These are phyloP conservation scores for Lepidium aucheri DNA, from an alignment of 345 rosid species.

Conservation along the genomic window DNA sequence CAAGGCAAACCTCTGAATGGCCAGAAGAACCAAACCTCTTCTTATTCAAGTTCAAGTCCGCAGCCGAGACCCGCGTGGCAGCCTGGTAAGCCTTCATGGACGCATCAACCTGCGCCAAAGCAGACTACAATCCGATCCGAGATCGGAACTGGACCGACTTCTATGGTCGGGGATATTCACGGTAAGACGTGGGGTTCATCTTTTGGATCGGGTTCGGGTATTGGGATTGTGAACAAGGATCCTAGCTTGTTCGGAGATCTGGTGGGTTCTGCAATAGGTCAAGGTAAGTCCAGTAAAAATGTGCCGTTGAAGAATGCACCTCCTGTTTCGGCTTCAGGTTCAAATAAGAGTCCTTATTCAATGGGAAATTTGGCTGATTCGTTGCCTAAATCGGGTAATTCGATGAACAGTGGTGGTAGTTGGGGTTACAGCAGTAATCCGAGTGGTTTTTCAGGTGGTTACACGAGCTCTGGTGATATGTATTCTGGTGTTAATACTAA, in stretches of 20 bases:
- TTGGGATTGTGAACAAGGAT: slow-evolving; percentile 63
- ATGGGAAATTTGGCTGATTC: slow-evolving; percentile 82
- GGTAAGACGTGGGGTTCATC: slow-evolving; percentile 81
- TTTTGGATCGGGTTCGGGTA: slow-evolving; percentile 38
- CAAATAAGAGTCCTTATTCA: slow-evolving; percentile 45
- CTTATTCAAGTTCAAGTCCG: slow-evolving; percentile 42
- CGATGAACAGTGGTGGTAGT: slow-evolving; percentile 35
- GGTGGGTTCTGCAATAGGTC: slow-evolving; percentile 71
- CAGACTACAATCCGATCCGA: slow-evolving; percentile 35
- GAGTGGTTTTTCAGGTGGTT: slow-evolving; percentile 10
- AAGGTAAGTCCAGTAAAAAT: slow-evolving; percentile 45
- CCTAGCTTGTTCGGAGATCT: slow-evolving; percentile 86
- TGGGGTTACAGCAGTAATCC: slow-evolving; percentile 38
- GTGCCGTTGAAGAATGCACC: slow-evolving; percentile 63
- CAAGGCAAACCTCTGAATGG: slow-evolving; percentile 60
- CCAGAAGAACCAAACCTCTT: slow-evolving; percentile 48
- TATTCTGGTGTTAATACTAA: slow-evolving; percentile 30
- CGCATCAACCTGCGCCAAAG: slow-evolving; percentile 66
- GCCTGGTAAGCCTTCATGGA: slow-evolving; percentile 77
- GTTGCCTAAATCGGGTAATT: slow-evolving; percentile 50
- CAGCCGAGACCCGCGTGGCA: slow-evolving; percentile 69
- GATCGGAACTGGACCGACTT: slow-evolving; percentile 43
- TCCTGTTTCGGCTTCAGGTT: slow-evolving; percentile 28
- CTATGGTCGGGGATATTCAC: slow-evolving; percentile 86
- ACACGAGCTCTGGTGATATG: slow-evolving; percentile 16